Evolutionary conservation across 495 filamentous ascomycete genomes (phyloP), one percentile per base, ranked within the genome.

Genomic region (Cercophora newfieldiana): DNA sequence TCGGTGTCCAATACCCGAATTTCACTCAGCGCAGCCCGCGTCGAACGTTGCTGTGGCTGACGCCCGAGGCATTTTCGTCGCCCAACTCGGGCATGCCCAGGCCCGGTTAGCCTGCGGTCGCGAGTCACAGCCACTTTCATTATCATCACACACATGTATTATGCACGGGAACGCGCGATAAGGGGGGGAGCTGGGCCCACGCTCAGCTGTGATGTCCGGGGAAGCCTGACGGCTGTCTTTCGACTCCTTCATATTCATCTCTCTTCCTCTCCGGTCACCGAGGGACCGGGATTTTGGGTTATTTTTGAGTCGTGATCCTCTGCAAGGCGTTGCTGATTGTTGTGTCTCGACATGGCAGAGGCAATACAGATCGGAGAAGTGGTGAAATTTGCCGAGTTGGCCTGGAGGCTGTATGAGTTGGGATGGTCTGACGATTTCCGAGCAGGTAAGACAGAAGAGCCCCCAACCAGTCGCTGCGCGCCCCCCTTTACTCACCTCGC

Each of bases 301-400:
- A 53, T 25, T 14, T 25, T 14, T 53, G 24, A 22, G 7, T 22
- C 8, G 19, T 53, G 49, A 4, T 3, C 7, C n/a, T 25, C 29
- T 5, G n/a, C n/a, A n/a, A n/a, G n/a, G n/a, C n/a, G n/a, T n/a
- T n/a, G n/a, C n/a, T n/a, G n/a, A n/a, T n/a, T n/a, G n/a, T n/a
- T n/a, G n/a, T n/a, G n/a, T n/a, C n/a, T n/a, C 24, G 18, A 6
- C 14, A 57, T 57, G 54, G 54, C 26, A 28, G 54, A 61, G 10
- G 29, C 24, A 22, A 53, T 53, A 53, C 24, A 21, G 5, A 7
- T 56, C 44, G 65, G 65, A 10, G 65, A 62, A 14, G 1, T 64
- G 7, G 31, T 68, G 44, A 54, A 33, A 33, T 60, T 66, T 21
- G 63, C 63, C 3, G 63, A 66, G 25, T 25, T 66, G 7, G 63